Conservation (phyloP, 495 filamentous ascomycete genomes). For the Xylaria castorea region DNA sequence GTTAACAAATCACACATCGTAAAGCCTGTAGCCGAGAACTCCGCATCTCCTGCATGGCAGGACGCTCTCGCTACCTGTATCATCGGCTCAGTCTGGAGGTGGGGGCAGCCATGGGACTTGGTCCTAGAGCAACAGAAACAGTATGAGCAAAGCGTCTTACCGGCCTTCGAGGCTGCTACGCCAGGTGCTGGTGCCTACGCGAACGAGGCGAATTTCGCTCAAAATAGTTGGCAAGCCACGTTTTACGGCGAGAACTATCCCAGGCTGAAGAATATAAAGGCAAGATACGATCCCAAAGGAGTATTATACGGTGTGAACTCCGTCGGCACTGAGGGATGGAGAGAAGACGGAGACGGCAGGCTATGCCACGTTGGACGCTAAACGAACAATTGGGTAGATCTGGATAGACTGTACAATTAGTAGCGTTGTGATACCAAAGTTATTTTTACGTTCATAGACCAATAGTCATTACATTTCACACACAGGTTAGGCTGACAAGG, state of each 20-base stretch:
- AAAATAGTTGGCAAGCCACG: conserved; percentile 63
- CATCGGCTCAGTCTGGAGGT: background rate
- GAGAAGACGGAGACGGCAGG: background rate
- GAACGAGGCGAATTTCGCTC: conserved; percentile 59
- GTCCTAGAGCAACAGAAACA: conserved; percentile 12
- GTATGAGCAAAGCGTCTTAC: conserved; percentile 38
- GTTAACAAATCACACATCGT: conserved; percentile 3
- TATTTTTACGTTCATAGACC: background rate
- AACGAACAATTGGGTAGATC: background rate
- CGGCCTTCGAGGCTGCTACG: conserved; percentile 49
- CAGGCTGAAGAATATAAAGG: conserved; percentile 52
- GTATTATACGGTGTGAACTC: conserved; percentile 58
- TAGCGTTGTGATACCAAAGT: background rate
- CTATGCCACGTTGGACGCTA: background rate
- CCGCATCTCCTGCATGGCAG: conserved; percentile 50
- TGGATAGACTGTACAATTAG: conserved; percentile 2
- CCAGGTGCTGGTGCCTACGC: conserved; percentile 52
- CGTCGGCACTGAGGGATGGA: conserved; percentile 51
- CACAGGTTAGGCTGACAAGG: background rate
- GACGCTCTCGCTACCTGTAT: conserved; percentile 12
- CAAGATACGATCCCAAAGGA: conserved; percentile 54
- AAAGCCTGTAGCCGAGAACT: conserved; percentile 26
- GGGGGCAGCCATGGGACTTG: background rate
- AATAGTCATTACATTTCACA: background rate
- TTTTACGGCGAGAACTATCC: conserved; percentile 60